A percentile compares a stretch with the other conserved stretches of the same genome.
Conservation (phyloP, 2,329 filamentous ascomycete species). For the Knufia petricola region DNA sequence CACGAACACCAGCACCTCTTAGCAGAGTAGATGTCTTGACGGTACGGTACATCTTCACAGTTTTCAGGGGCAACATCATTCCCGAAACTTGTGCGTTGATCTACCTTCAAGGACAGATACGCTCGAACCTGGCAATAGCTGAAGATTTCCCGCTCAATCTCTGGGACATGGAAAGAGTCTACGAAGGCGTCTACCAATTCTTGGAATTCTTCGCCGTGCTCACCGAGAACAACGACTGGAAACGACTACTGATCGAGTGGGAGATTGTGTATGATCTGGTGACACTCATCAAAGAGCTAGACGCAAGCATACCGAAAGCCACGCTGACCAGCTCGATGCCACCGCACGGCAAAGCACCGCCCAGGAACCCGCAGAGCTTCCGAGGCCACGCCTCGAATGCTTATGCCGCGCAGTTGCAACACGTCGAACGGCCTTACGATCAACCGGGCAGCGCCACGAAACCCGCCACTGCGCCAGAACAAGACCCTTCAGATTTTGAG, state of each 20-base stretch:
- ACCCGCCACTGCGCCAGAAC: constrained; percentile 37
- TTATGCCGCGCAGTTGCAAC: constrained; percentile 23
- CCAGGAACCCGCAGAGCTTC: constrained; percentile 16
- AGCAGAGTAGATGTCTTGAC: constrained; percentile 52
- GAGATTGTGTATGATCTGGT: constrained; percentile 83
- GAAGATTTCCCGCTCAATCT: constrained; percentile 88
- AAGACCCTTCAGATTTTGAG: constrained; percentile 57
- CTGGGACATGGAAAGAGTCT: constrained; percentile 96
- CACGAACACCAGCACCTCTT: constrained; percentile 47
- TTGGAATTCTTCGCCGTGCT: constrained; percentile 87
- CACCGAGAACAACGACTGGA: constrained; percentile 74
- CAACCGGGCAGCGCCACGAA: constrained; percentile 27
- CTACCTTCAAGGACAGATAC: constrained; percentile 83
- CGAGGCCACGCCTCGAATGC: constrained; percentile 26
- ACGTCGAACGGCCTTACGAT: constrained; percentile 59
- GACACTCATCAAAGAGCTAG: constrained; percentile 74
- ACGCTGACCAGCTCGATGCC: constrained; percentile 27
- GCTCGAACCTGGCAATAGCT: constrained; percentile 62
- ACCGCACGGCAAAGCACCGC: constrained; percentile 9
- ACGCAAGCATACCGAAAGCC: constrained; percentile 78
- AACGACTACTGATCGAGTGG: constrained; percentile 80
- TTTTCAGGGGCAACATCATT: constrained; percentile 84
- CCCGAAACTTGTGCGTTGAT: constrained; percentile 92
- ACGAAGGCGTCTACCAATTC: constrained; percentile 88
- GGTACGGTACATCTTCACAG: constrained; percentile 84